A percentile compares a stretch with the other conserved stretches of the same genome.
Evolutionary conservation across 2,329 filamentous ascomycete genomes (phyloP).

Genomic region (Tricladium varicosporioides): DNA sequence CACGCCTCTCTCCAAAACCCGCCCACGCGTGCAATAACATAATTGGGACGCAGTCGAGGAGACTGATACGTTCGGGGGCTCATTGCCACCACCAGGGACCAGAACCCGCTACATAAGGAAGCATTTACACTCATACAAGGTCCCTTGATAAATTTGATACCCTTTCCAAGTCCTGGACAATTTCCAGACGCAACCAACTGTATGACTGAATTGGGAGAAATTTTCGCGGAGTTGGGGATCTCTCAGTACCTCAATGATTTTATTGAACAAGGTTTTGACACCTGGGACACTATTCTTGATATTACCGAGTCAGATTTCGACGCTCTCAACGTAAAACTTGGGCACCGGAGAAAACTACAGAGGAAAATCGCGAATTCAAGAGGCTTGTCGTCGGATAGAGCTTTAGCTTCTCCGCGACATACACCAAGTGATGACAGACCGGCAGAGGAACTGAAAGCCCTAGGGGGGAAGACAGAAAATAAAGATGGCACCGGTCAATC

Average conservation of each 20-base stretch:
- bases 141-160: neutral
- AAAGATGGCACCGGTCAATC: conserved; percentile 43
- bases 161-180: conserved; percentile 27
- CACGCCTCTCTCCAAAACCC: neutral
- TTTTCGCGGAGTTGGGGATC: conserved; percentile 74
- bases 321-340: conserved; percentile 73
- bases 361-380: conserved; percentile 74
- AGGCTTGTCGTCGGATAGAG: conserved; percentile 47
- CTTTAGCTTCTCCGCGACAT: conserved; percentile 36
- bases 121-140: neutral
- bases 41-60: neutral
- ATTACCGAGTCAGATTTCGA: conserved; percentile 83
- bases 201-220: conserved; percentile 56
- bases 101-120: neutral
- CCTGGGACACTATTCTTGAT: conserved; percentile 79
- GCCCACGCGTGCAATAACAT: neutral
- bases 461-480: conserved; percentile 42
- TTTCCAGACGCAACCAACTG: conserved; percentile 35
- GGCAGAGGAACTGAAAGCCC: conserved; percentile 51
- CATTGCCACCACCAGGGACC: neutral
- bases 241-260: conserved; percentile 73
- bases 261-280: conserved; percentile 77
- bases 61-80: neutral
- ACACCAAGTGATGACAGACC: conserved; percentile 57
- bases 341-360: conserved; percentile 83